Evolutionary conservation across 2,329 filamentous ascomycete species (phyloP).

Genomic region (Colletotrichum eremochloae): DNA sequence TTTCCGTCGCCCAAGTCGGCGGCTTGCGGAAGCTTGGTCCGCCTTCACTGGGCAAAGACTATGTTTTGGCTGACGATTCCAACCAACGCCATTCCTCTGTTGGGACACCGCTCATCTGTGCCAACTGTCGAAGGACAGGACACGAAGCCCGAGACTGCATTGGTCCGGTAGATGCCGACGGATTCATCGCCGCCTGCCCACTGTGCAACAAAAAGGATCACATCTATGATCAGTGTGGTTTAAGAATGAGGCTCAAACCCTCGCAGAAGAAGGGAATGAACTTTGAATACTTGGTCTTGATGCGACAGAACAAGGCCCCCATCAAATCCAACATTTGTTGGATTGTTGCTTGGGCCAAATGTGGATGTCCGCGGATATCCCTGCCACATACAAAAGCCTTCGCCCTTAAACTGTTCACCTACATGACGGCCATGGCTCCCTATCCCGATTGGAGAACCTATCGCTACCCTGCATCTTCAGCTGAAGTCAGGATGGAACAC

Average conservation of each 20-base stretch:
- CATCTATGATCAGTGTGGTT: not conserved
- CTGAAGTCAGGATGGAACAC: not conserved
- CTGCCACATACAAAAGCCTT: constrained; percentile 28
- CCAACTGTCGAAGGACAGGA: constrained; percentile 17
- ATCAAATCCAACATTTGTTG: constrained; percentile 19
- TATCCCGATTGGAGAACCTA: constrained; percentile 24
- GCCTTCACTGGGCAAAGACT: not conserved
- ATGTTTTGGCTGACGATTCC: not conserved
- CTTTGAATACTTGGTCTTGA: constrained; percentile 17
- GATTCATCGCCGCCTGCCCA: constrained; percentile 25
- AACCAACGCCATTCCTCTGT: not conserved
- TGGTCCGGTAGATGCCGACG: constrained; percentile 14
- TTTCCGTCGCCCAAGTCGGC: not conserved
- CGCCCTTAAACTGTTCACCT: not conserved
- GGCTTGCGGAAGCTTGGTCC: not conserved
- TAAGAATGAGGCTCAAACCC: not conserved
- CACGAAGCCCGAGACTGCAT: constrained; percentile 26
- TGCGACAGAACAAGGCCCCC: constrained; percentile 24
- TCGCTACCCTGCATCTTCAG: not conserved
- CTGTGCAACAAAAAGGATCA: constrained; percentile 20
- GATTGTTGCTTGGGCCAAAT: constrained; percentile 11
- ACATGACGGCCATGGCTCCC: too few relatives aligned
- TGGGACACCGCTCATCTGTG: not conserved
- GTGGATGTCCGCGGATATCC: not conserved
- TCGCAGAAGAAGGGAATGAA: not conserved